Conservation (phyloP, 176 grass and related monocot species). For the maize (Zea mays) region DNA sequence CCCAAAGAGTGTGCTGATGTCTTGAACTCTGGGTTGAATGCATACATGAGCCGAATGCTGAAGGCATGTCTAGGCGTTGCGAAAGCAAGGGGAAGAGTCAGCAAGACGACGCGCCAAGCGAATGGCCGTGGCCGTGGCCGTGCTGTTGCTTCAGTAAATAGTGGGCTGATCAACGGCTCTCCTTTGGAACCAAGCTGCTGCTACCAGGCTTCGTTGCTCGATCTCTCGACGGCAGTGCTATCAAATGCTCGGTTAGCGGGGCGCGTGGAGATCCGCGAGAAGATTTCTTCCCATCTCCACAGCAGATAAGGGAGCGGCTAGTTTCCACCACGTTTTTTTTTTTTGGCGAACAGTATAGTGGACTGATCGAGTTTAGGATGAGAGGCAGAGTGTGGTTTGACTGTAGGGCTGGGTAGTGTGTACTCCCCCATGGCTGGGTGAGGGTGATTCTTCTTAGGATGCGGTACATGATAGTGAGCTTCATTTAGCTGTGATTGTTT, state of each 20-base stretch:
- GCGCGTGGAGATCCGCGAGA: slow-evolving; percentile 34
- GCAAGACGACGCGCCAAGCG: not conserved
- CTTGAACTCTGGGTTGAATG: slow-evolving; percentile 71
- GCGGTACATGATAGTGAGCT: slow-evolving; percentile 45
- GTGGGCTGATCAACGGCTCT: not conserved
- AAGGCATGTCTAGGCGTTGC: slow-evolving; percentile 60
- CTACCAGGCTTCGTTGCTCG: slow-evolving; percentile 56
- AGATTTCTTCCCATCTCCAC: slow-evolving; percentile 48
- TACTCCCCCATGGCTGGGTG: not conserved
- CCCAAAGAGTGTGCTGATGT: slow-evolving; percentile 53
- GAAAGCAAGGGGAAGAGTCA: slow-evolving; percentile 41
- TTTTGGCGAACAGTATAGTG: slow-evolving; percentile 22
- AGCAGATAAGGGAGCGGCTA: slow-evolving; percentile 32
- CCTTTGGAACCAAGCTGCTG: slow-evolving; percentile 21
- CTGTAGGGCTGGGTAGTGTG: slow-evolving; percentile 28
- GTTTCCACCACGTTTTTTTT: not conserved
- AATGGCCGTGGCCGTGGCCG: not conserved
- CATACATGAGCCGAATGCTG: slow-evolving; percentile 54
- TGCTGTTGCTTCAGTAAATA: slow-evolving; percentile 38
- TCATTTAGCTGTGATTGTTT: slow-evolving; percentile 48
- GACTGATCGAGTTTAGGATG: slow-evolving; percentile 39
- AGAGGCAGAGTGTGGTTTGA: slow-evolving; percentile 35
- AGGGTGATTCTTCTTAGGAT: slow-evolving; percentile 52
- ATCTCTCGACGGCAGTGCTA: slow-evolving; percentile 57
- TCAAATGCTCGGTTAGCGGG: slow-evolving; percentile 51